A percentile compares a stretch with the other conserved stretches of the same genome.
Evolutionary conservation across 2,329 filamentous ascomycete species (phyloP).

Genomic region (Achaetomium macrosporum): DNA sequence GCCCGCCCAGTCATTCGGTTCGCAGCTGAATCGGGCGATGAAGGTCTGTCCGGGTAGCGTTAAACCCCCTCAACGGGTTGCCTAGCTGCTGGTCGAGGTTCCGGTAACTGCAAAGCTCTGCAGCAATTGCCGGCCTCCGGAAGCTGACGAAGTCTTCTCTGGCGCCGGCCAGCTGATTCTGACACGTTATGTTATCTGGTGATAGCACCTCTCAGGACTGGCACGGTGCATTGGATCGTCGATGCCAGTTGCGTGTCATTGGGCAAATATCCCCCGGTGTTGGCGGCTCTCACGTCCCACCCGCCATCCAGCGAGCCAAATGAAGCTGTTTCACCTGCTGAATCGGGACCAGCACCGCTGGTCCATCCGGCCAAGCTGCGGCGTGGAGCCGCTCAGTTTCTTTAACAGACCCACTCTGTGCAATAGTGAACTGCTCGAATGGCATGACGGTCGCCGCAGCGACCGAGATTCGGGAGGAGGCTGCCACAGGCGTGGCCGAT

Average conservation of each 20-base stretch:
- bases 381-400: slow-evolving; percentile 1
- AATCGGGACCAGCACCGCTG: slow-evolving; percentile 12
- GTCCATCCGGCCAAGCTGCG: slow-evolving; percentile 14
- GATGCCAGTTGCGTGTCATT: background rate
- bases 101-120: too few relatives aligned
- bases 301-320: slow-evolving; percentile 10
- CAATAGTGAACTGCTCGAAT: slow-evolving; percentile 5
- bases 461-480: background rate
- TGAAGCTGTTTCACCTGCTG: slow-evolving; percentile 20
- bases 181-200: too few relatives aligned
- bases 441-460: background rate
- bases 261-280: background rate
- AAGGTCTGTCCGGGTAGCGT: too few relatives aligned
- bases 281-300: slow-evolving; percentile 6
- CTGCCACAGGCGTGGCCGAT: background rate
- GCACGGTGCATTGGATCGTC: background rate
- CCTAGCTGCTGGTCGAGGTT: too few relatives aligned
- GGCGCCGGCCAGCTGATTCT: too few relatives aligned
- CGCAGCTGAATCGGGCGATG: too few relatives aligned
- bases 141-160: too few relatives aligned
- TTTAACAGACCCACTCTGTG: slow-evolving; percentile 1
- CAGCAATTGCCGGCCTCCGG: too few relatives aligned
- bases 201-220: background rate
- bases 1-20: too few relatives aligned
- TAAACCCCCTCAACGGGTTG: too few relatives aligned